Base-by-base conservation (phyloP, 1,284 basidiomycete species). In the Ceratobasidium sp. region DNA sequence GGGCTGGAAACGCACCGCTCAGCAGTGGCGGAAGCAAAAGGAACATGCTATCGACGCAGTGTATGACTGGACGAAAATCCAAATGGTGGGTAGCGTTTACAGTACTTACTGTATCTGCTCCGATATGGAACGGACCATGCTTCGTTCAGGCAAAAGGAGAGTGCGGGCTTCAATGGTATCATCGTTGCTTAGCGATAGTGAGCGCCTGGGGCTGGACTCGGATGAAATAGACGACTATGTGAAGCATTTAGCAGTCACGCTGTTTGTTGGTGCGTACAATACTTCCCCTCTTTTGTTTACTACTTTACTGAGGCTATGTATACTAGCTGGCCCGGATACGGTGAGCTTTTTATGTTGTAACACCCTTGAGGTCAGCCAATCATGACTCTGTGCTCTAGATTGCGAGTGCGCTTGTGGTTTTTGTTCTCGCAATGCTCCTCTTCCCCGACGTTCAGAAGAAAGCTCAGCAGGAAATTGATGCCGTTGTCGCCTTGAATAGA, bases 1-100 rank as follows among this genome's bases (percentile, higher is more conserved):
- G 1, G 82, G 82, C 0, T 88, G 90, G 86, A 83, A 86, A 33
- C 87, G 87, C 13, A 87, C 89, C 68, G 89, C 86, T 0, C 85
- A 84, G 81, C 85, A 83, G 67, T 86, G 85, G 83, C 82, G 82
- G 77, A 80, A 82, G 48, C 76, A 82, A 17, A 28, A 70, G 33
- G 68, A 70, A 33, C 54, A 20, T 15, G 38, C 54, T 26, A 28
- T 70, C 10, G 44, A 38, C 68, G 13, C 40, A 17, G 61, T 42
- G 3, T 73, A 46, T n/a, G 40, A 73, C 28, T 73, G 69, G 69
- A 73, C 69, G 3, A 73, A 73, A 46, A 42, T 40, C 6, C 69
- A 73, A 33, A 59, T 73, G n/a, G 69, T 73, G n/a, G 15, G 69
- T n/a, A 12, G 15, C 17, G 15, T 33, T 23, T 20, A n/a, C 23